Evolutionary conservation across 305 asterid genomes (phyloP), one percentile per base, ranked within the genome.

Genomic region (Ajuga reptans): DNA sequence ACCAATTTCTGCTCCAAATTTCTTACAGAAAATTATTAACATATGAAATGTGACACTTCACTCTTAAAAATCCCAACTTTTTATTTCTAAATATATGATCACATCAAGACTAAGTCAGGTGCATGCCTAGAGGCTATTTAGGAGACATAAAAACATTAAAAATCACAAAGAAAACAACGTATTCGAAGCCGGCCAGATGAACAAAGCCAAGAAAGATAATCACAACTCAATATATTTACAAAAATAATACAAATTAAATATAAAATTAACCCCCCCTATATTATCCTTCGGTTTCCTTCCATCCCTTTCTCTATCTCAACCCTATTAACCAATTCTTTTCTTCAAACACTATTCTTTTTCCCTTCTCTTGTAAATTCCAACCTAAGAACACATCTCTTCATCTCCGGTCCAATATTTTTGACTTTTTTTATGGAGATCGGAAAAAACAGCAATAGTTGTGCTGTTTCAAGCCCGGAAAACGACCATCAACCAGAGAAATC

Each of bases 171-270:
- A 72, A 70, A 52, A 42, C 2, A 24, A 46, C 37, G 21, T 18
- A 15, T 21, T 60, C 54, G 24, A 60, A 57, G 84, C 84, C 82
- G 84, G 84, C 84, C 72, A 62, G 4, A 57, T 11, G 34, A 69
- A 68, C 39, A 46, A 18, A 62, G 50, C 51, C 43, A 70, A 66
- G 18, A 12, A 68, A 72, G 18, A 39, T 45, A 47, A 64, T 8
- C 34, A 34, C 27, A 36, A 7, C 50, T 41, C 57, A 63, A 51
- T 21, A 78, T 73, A 65, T 5, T 29, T 57, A 68, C 64, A 56
- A 11, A 52, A 17, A 14, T 29, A 33, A 51, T 37, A 42, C 24
- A 57, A 46, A 52, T 34, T 34, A 11, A 64, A 68, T 21, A 0
- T 0, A 21, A 21, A 21, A 21, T 21, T 21, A 72, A 33, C 64